Evolutionary conservation across 805 yeast genomes (phyloP).

Genomic region (Wickerhamomyces xylosicus): DNA sequence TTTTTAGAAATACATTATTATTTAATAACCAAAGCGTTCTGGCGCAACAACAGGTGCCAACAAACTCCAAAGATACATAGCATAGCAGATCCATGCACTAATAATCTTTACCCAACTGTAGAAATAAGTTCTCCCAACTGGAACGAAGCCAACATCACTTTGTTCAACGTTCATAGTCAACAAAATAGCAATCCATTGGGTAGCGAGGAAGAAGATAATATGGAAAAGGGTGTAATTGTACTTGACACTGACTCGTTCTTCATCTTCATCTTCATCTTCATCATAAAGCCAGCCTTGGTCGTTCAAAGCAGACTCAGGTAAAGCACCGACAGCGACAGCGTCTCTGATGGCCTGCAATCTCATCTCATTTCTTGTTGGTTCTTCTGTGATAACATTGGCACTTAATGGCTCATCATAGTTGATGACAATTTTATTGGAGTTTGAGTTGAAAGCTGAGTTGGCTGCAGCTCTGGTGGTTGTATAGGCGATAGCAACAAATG

Average conservation of each 20-base stretch:
- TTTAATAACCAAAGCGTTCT: conserved; percentile 53
- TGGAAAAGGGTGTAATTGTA: conserved; percentile 88
- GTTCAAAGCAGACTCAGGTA: conserved; percentile 83
- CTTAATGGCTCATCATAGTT: conserved; percentile 18
- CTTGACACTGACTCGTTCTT: conserved; percentile 51
- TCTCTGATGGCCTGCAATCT: conserved; percentile 81
- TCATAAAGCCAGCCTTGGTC: conserved; percentile 56
- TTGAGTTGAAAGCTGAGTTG: conserved; percentile 50
- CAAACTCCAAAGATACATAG: conserved; percentile 81
- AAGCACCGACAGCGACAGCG: conserved; percentile 93
- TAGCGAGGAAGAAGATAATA: conserved; percentile 84
- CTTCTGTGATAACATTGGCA: conserved; percentile 26
- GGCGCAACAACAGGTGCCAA: conserved; percentile 88
- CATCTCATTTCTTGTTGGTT: conserved; percentile 59
- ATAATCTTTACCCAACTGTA: conserved; percentile 90
- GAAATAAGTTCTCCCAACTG: conserved; percentile 95
- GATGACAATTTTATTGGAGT: conserved; percentile 26
- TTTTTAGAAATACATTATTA: neutral
- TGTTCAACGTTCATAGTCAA: conserved; percentile 85
- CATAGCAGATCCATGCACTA: conserved; percentile 87
- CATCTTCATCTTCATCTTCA: conserved; percentile 37
- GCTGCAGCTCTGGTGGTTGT: conserved; percentile 97
- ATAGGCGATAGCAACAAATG: conserved; percentile 91
- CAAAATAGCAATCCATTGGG: conserved; percentile 92
- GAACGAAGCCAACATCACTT: conserved; percentile 79